phyloP scores from a whole-genome alignment of 768 basidiomycete species.

The Ramaria rubella region DNA sequence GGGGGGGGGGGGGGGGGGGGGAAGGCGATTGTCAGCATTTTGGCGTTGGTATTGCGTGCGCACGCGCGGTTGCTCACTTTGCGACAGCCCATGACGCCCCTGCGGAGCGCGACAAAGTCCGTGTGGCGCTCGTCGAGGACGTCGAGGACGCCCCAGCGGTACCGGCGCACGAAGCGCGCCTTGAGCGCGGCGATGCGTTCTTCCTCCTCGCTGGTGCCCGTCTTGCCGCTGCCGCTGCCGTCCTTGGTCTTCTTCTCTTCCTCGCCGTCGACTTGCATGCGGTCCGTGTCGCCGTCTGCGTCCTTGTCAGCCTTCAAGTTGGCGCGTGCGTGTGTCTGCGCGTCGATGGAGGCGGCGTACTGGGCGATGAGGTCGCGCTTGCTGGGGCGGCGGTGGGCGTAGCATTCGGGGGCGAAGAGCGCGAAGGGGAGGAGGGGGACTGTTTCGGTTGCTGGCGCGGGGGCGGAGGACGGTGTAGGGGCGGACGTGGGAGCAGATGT shows the following conservation, averaged over 20 bases:
- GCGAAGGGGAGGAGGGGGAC: conserved; percentile 58
- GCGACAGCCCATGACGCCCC: conserved; percentile 73
- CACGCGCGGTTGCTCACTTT: conserved; percentile 55
- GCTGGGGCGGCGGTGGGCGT: conserved; percentile 23
- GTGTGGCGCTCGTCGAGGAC: conserved; percentile 72
- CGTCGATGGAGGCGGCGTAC: conserved; percentile 18
- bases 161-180: conserved; percentile 44
- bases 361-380: conserved; percentile 28
- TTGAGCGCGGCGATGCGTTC: conserved; percentile 25
- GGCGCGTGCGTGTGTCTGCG: too few species aligned
- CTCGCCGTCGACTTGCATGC: not conserved
- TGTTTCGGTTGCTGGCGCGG: conserved; percentile 52
- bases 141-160: conserved; percentile 81
- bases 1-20: conserved; percentile 14
- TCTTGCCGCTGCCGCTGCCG: not conserved
- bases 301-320: not conserved
- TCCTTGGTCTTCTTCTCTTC: not conserved
- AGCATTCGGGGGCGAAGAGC: conserved; percentile 75
- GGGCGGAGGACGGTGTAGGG: conserved; percentile 45
- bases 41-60: too few species aligned
- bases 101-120: conserved; percentile 72
- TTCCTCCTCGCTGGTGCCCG: conserved; percentile 22
- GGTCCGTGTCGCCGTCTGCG: not conserved
- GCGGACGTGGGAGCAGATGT: conserved; percentile 14
- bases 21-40: too few species aligned